Base-by-base conservation (phyloP, 2,329 filamentous ascomycete species). In the Aspergillus phoenicis region DNA sequence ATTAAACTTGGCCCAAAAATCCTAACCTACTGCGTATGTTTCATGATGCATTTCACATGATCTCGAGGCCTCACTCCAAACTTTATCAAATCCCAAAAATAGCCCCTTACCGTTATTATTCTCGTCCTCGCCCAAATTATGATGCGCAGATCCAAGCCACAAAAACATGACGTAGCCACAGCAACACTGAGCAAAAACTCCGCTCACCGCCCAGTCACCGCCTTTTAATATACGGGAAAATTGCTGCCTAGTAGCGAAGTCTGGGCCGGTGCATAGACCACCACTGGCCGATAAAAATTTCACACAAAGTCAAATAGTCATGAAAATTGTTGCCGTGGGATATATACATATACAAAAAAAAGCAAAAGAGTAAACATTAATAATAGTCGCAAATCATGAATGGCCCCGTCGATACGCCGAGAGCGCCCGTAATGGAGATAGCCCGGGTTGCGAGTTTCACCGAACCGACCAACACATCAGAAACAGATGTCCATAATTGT, bases 211-310 rank as follows among this genome's bases (percentile, higher is more conserved):
- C 20, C 39, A 36, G 39, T 45, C 45, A 49, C 45, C 13, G 45
- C 45, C 45, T 30, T 47, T n/a, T 24, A 6, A 24, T n/a, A n/a
- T 48, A 49, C 20, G 22, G 13, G 15, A 49, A 49, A 49, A 49
- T 49, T 30, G 45, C 26, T 49, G 45, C 45, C 45, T 49, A 49
- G 45, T 49, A 49, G 45, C 45, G 45, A 49, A 49, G 45, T 24
- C 45, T 49, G 24, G 45, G 22, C 17, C 41, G 41, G 5, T 10
- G 33, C 33, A 36, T 36, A 36, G 33, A 36, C 33, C 33, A 33
- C 10, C 41, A 22, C 15, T 20, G 41, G 22, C 15, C 11, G 13
- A 10, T 8, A 48, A 28, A 22, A 15, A 49, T 17, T 49, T 49
- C 45, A 24, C 45, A 49, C 45, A 49, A 24, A 49, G 45, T n/a